A percentile compares a stretch with the other conserved stretches of the same genome.
These are phyloP conservation scores for Globisporangium nunn DNA, from an alignment of 352 stramenopile species.

Conservation along the genomic window DNA sequence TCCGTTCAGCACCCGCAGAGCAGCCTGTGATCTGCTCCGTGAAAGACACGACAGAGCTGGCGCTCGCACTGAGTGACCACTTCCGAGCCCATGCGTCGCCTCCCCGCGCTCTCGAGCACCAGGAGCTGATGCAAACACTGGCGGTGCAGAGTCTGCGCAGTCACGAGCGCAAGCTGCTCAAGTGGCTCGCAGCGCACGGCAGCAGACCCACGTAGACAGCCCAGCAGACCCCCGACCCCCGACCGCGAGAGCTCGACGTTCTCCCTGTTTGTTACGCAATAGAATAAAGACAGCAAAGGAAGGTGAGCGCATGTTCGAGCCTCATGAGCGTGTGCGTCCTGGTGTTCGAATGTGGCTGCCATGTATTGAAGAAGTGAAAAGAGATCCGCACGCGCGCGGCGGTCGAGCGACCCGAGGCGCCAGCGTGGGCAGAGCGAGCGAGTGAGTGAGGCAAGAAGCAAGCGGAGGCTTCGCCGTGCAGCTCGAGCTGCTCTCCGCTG, in stretches of 20 bases:
- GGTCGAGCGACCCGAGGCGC: too few relatives aligned
- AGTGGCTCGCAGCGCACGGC: constrained; percentile 23
- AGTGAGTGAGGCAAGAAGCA: too few relatives aligned
- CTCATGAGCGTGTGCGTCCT: background rate
- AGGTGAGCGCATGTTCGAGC: background rate
- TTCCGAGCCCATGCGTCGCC: constrained; percentile 5
- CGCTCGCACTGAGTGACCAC: constrained; percentile 14
- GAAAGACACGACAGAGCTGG: constrained; percentile 14
- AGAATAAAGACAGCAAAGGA: background rate
- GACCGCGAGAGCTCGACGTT: too few relatives aligned
- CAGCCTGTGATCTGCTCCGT: constrained; percentile 3
- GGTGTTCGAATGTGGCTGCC: background rate
- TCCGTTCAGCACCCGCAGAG: background rate
- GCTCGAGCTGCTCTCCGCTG: too few relatives aligned
- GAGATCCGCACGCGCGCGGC: background rate
- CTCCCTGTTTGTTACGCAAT: background rate
- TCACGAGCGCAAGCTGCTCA: constrained; percentile 28
- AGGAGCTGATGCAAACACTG: constrained; percentile 17
- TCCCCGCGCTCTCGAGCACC: background rate
- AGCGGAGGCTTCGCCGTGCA: too few relatives aligned
- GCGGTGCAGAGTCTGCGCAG: constrained; percentile 22
- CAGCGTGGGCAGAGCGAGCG: too few relatives aligned
- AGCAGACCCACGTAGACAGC: background rate
- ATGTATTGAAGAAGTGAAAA: background rate
- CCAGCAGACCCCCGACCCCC: too few relatives aligned